Base-by-base conservation (phyloP, 2,329 filamentous ascomycete species). In the Verticillium tricorpus region DNA sequence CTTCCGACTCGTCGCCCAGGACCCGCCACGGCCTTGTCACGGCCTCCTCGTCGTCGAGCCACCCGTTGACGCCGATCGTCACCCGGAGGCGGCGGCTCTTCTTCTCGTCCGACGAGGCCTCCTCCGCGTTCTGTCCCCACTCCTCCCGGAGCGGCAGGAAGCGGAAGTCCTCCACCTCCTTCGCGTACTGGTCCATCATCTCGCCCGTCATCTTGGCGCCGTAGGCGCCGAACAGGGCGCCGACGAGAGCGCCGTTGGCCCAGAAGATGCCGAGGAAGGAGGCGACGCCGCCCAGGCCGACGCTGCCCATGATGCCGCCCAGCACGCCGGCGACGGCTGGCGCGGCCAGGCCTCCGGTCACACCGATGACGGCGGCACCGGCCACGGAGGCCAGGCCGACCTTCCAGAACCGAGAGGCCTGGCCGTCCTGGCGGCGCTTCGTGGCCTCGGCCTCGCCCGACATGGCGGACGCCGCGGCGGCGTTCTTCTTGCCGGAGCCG, bases 261-360 rank as follows among this genome's bases (percentile, higher is more conserved):
- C 92, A 93, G 66, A 97, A 87, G 15, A 93, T 87, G 0, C 93
- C 93, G 3, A 97, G 77, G 68, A 96, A 96, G 52, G 90, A 91
- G 3, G 92, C 93, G 2, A 95, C 90, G 0, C 92, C 91, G 25
- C 92, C 93, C 1, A 97, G 79, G 0, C 93, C 93, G 1, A 97
- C 83, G 0, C 91, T 91, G 15, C 92, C 91, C 85, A 97, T 91
- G 2, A 97, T 82, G 1, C 89, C 89, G 2, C 93, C 93, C 15
- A 97, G 82, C 0, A 92, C 92, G 4, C 92, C 93, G 4, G 93
- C 93, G 15, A 97, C 89, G 0, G 96, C 80, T 0, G 93, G 93
- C 0, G 93, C 93, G 1, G 93, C 93, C n/a, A 97, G 81, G 2
- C 93, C 93, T 19, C 93, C 93, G 0, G 93, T 97, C 3, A 97